Evolutionary conservation across 1,139 yeast genomes (phyloP).

Genomic region (Wickerhamiella pararugosa): DNA sequence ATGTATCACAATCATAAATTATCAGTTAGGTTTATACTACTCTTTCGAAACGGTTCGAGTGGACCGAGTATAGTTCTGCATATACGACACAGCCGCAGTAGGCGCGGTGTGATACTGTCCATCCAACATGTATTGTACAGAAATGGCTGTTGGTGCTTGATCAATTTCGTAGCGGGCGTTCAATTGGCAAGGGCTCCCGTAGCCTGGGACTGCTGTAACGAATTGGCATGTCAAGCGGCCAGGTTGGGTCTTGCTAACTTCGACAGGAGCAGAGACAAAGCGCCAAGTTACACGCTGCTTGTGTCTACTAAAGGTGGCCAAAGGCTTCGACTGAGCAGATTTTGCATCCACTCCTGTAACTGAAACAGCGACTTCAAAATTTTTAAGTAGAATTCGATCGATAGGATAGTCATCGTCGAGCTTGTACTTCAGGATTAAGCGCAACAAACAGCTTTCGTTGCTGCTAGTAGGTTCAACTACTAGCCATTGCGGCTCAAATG

Average conservation of each 20-base stretch:
- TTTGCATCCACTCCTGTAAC: conserved; percentile 34
- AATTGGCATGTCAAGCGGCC: conserved; percentile 30
- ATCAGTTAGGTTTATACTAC: not conserved
- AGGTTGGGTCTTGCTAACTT: conserved; percentile 53
- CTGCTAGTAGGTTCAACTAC: conserved; percentile 63
- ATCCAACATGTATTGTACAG: conserved; percentile 2
- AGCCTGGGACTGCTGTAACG: conserved; percentile 23
- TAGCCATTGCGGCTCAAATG: conserved; percentile 75
- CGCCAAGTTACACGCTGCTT: conserved; percentile 80
- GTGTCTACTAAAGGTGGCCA: conserved; percentile 77
- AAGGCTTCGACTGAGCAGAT: conserved; percentile 78
- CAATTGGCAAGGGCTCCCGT: conserved; percentile 21
- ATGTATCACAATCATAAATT: not conserved
- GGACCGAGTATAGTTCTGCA: conserved; percentile 2
- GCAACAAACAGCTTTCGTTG: conserved; percentile 15
- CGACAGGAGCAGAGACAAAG: conserved; percentile 37
- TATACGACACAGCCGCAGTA: conserved; percentile 7
- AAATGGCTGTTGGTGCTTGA: conserved; percentile 6
- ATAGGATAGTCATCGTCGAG: conserved; percentile 37
- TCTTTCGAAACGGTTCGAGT: not conserved
- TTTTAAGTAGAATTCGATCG: conserved; percentile 32
- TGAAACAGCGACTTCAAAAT: conserved; percentile 51
- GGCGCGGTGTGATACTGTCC: conserved; percentile 15
- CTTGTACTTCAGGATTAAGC: conserved; percentile 61
- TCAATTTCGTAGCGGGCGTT: conserved; percentile 19